A percentile compares a stretch with the other conserved stretches of the same genome.
Conservation (phyloP, 805 yeast genomes). For the Yamadazyma paraphyllophila region DNA sequence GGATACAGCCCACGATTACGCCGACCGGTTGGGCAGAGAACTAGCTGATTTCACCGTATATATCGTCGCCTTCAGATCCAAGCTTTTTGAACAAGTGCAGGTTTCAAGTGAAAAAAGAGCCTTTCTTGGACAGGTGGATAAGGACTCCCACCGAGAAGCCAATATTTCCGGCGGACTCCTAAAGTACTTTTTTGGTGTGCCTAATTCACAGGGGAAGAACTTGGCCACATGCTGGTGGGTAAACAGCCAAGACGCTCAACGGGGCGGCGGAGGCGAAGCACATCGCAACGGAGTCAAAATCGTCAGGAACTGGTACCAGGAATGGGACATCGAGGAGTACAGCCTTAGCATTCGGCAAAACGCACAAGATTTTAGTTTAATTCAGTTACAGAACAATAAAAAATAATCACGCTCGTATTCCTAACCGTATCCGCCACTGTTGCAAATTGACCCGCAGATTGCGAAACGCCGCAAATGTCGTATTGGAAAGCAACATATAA, state of each 20-base stretch:
- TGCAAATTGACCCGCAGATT: neutral
- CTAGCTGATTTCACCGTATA: conserved; percentile 20
- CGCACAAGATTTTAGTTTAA: neutral
- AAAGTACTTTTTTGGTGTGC: conserved; percentile 40
- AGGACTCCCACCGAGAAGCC: conserved; percentile 34
- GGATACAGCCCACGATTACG: conserved; percentile 8
- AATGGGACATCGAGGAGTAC: conserved; percentile 38
- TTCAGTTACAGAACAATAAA: neutral
- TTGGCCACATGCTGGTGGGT: conserved; percentile 43
- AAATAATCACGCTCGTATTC: neutral
- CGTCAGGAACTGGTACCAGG: conserved; percentile 30
- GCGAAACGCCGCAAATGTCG: neutral
- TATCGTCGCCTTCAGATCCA: conserved; percentile 35
- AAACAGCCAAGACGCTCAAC: conserved; percentile 23
- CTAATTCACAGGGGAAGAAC: conserved; percentile 31
- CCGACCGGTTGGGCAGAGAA: neutral
- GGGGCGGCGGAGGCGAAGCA: conserved; percentile 32
- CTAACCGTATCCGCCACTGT: neutral
- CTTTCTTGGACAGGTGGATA: conserved; percentile 27
- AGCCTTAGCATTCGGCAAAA: conserved; percentile 1
- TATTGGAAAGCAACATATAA: neutral
- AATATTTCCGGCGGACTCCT: conserved; percentile 34
- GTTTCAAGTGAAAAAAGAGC: conserved; percentile 22
- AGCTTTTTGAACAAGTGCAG: conserved; percentile 24
- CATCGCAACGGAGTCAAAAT: conserved; percentile 30